Percentiles rank a stretch among this genome's conserved stretches.
phyloP scores from a whole-genome alignment of 495 filamentous ascomycete genomes.

The Tuber indicum region DNA sequence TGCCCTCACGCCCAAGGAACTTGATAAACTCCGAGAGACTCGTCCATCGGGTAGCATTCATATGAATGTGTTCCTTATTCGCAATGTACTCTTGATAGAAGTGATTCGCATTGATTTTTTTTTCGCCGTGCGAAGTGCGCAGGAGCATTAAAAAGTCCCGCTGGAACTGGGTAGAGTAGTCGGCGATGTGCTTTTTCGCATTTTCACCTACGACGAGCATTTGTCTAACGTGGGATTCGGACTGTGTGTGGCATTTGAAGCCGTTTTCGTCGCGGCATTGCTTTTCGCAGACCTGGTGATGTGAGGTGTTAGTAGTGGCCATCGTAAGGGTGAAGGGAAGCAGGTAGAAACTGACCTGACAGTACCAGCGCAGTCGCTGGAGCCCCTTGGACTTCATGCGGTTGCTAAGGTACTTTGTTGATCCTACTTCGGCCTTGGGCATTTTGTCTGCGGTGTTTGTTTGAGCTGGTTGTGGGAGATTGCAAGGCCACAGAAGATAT shows the following conservation, averaged over 20 bases:
- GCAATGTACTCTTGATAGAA: slow-evolving; percentile 88
- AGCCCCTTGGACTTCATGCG: slow-evolving; percentile 85
- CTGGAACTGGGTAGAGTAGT: slow-evolving; percentile 70
- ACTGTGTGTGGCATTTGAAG: slow-evolving; percentile 73
- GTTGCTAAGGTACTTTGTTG: slow-evolving; percentile 77
- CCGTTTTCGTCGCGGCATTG: slow-evolving; percentile 61
- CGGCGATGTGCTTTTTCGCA: slow-evolving; percentile 67
- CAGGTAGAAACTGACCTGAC: slow-evolving; percentile 46
- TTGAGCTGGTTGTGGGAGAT: neutral
- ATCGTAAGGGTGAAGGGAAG: neutral
- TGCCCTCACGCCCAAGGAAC: slow-evolving; percentile 70
- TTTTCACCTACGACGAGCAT: slow-evolving; percentile 82
- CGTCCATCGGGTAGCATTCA: slow-evolving; percentile 88
- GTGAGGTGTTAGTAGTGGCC: neutral
- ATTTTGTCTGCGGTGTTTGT: slow-evolving; percentile 46
- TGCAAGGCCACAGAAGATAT: neutral
- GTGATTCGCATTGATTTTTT: slow-evolving; percentile 73
- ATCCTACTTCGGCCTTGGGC: slow-evolving; percentile 86
- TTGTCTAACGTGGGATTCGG: slow-evolving; percentile 75
- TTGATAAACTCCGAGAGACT: slow-evolving; percentile 82
- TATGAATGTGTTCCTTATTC: slow-evolving; percentile 78
- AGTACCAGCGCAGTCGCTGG: slow-evolving; percentile 80
- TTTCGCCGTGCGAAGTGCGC: slow-evolving; percentile 74
- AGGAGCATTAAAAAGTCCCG: slow-evolving; percentile 71
- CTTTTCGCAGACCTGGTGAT: slow-evolving; percentile 36